Conservation (phyloP, 345 rosid genomes). For the Eucalyptus coolabah region DNA sequence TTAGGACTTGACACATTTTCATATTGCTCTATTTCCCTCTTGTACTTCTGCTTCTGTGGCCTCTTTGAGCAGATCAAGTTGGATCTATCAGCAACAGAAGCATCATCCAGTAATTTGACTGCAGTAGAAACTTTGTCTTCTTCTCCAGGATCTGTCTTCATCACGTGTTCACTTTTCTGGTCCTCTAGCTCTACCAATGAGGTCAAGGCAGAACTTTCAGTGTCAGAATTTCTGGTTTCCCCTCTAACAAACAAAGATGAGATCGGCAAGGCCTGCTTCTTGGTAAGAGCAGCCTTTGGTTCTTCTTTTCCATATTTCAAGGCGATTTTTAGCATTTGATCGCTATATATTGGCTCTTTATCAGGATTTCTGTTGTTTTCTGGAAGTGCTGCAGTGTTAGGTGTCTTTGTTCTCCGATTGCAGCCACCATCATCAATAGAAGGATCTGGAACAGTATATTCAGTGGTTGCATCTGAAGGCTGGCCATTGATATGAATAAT, state of each 20-base stretch:
- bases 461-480: constrained; percentile 5
- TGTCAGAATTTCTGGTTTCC: neutral
- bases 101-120: constrained; percentile 6
- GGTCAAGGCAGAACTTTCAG: neutral
- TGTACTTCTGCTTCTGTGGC: constrained; percentile 9
- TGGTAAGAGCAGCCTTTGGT: neutral
- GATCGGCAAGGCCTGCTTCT: neutral
- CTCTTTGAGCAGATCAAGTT: constrained; percentile 2
- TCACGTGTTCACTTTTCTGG: constrained; percentile 5
- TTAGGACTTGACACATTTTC: neutral
- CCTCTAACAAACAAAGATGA: neutral
- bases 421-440: neutral
- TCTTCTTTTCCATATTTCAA: neutral
- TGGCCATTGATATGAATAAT: constrained; percentile 3
- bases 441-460: neutral
- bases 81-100: constrained; percentile 5
- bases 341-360: constrained; percentile 4
- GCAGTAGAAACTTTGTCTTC: constrained; percentile 1
- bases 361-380: neutral
- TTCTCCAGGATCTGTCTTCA: neutral
- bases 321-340: constrained; percentile 4
- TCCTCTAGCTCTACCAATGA: constrained; percentile 21
- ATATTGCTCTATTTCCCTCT: constrained; percentile 6
- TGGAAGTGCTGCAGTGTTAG: neutral
- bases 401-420: neutral